Percentiles rank a stretch among this genome's conserved stretches.
Evolutionary conservation across 2,329 filamentous ascomycete genomes (phyloP).

Genomic region (Pseudogymnoascus sp.): DNA sequence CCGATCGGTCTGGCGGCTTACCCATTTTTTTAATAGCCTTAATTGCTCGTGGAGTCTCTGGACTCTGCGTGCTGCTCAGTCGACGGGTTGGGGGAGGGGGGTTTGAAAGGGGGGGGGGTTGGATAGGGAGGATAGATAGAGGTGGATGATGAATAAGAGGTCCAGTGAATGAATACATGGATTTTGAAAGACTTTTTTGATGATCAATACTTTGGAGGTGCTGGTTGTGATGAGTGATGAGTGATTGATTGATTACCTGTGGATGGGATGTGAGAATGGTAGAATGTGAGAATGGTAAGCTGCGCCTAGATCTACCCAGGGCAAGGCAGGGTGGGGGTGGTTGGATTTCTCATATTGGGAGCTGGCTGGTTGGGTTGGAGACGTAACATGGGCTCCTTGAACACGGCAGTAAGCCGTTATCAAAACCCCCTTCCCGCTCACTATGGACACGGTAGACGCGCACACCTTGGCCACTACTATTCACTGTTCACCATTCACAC

Average conservation of each 20-base stretch:
- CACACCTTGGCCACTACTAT: too few species aligned
- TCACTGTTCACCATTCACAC: background rate
- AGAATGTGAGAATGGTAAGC: background rate
- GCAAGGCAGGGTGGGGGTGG: too few species aligned
- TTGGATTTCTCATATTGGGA: background rate
- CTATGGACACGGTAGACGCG: too few species aligned
- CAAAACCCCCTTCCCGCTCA: too few species aligned
- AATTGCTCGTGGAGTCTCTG: background rate
- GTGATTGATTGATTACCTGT: background rate
- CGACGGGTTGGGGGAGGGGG: background rate
- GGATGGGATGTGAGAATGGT: background rate
- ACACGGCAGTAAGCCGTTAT: too few species aligned
- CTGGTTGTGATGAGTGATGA: background rate
- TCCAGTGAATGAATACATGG: background rate
- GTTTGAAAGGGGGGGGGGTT: background rate
- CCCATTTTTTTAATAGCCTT: background rate
- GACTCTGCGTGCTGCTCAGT: background rate
- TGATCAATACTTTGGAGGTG: background rate
- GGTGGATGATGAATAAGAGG: background rate
- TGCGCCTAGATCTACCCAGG: background rate
- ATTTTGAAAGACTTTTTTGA: background rate
- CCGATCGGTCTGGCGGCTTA: background rate
- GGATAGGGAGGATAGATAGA: background rate
- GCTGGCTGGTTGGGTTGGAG: too few species aligned
- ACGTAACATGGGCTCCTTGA: too few species aligned